Evolutionary conservation across 1,284 basidiomycete genomes (phyloP).

Genomic region (Bondarzewia mesenterica): DNA sequence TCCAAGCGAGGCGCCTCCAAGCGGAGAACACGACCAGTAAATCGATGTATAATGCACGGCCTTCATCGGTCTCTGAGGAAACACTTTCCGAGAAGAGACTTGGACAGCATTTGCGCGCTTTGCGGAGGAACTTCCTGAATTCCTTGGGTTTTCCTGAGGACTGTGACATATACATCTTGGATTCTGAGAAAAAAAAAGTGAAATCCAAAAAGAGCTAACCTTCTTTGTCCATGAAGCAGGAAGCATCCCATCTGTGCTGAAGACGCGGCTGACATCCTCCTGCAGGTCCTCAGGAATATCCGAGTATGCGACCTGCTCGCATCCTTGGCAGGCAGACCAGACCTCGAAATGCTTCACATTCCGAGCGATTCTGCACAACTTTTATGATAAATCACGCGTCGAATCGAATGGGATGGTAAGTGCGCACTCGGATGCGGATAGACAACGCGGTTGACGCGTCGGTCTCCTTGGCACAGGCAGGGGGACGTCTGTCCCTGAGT

Average conservation of each 20-base stretch:
- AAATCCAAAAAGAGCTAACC: slow-evolving; percentile 10
- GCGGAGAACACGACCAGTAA: slow-evolving; percentile 33
- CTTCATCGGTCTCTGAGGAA: slow-evolving; percentile 9
- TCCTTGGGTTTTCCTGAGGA: background rate
- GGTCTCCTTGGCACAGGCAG: too few species aligned
- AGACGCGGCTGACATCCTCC: slow-evolving; percentile 17
- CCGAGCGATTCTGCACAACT: slow-evolving; percentile 21
- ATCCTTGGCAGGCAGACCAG: slow-evolving; percentile 23
- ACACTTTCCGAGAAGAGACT: slow-evolving; percentile 30
- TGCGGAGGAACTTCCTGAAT: slow-evolving; percentile 31
- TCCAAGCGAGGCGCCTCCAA: slow-evolving; percentile 34
- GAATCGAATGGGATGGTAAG: background rate
- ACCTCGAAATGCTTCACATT: slow-evolving; percentile 22
- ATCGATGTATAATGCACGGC: slow-evolving; percentile 28
- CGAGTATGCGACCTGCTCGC: slow-evolving; percentile 20
- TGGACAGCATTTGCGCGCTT: slow-evolving; percentile 28
- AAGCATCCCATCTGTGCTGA: slow-evolving; percentile 18
- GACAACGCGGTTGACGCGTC: slow-evolving; percentile 8
- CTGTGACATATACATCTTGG: too few species aligned
- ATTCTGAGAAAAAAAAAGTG: background rate
- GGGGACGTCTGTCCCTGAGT: too few species aligned
- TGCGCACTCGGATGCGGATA: slow-evolving; percentile 21
- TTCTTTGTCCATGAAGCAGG: slow-evolving; percentile 20
- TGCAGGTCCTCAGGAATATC: slow-evolving; percentile 21
- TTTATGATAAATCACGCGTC: background rate